Percentiles rank a stretch among this genome's conserved stretches.
phyloP scores from a whole-genome alignment of 495 filamentous ascomycete species.

The Trichoderma asperelloides region DNA sequence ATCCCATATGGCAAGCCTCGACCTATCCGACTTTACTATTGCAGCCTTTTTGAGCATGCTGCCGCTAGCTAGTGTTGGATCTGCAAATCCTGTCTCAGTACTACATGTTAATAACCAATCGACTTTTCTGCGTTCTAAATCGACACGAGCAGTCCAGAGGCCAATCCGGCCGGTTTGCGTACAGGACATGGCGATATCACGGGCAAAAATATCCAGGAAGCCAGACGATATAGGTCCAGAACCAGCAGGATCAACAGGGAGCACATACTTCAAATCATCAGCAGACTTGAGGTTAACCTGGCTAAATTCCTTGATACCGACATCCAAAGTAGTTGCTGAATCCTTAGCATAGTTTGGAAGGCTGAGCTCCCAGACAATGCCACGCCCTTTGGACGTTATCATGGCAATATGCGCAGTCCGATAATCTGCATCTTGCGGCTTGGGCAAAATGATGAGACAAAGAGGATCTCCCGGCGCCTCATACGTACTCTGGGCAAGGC shows the following conservation, averaged over 20 bases:
- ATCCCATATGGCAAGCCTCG: constrained; percentile 89
- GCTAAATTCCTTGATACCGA: constrained; percentile 56
- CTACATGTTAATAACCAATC: constrained; percentile 81
- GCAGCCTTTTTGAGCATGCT: constrained; percentile 84
- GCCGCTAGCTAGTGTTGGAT: constrained; percentile 72
- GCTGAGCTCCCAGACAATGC: constrained; percentile 76
- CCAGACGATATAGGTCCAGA: constrained; percentile 60
- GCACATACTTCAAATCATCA: constrained; percentile 70
- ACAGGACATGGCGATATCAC: constrained; percentile 83
- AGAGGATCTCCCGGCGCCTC: constrained; percentile 61
- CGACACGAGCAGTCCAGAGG: constrained; percentile 79
- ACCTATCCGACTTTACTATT: constrained; percentile 62
- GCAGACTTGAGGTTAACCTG: constrained; percentile 61
- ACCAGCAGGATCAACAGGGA: constrained; percentile 87
- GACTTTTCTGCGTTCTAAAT: constrained; percentile 43
- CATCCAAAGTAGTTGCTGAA: constrained; percentile 15
- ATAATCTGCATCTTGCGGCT: constrained; percentile 43
- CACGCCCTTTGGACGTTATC: constrained; percentile 71
- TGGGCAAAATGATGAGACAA: constrained; percentile 71
- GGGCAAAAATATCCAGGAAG: constrained; percentile 79
- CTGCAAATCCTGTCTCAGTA: constrained; percentile 67
- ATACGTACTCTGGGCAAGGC: constrained; percentile 52
- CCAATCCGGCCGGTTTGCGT: constrained; percentile 64
- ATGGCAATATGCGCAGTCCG: constrained; percentile 64
- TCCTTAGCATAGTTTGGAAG: constrained; percentile 33